These are phyloP conservation scores for Clarireedia sp. DNA, from an alignment of 2,329 filamentous ascomycete genomes.

Conservation along the genomic window DNA sequence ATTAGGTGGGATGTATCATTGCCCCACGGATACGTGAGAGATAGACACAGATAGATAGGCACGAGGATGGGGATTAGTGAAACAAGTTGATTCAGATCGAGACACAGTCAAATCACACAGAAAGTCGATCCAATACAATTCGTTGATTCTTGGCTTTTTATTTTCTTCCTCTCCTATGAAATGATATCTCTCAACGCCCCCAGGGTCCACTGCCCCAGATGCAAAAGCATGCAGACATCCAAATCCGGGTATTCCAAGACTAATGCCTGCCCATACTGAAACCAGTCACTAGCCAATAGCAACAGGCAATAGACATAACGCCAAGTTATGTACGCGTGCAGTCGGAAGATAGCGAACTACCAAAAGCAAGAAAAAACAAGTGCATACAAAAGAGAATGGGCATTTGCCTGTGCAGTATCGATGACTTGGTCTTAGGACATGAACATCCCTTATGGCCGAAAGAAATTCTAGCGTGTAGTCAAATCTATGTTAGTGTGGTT, in stretches of 20 bases:
- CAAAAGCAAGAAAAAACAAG: background rate
- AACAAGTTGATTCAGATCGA: background rate
- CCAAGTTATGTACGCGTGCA: background rate
- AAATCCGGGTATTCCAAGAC: conserved; percentile 6
- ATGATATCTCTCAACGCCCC: background rate
- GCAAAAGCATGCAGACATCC: background rate
- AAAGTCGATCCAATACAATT: background rate
- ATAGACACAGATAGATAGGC: background rate
- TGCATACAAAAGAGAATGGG: background rate
- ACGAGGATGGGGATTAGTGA: background rate
- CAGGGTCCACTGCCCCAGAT: background rate
- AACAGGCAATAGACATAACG: background rate
- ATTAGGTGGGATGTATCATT: background rate
- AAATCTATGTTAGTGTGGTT: conserved; percentile 9
- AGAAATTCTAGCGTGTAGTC: background rate
- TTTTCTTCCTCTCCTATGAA: background rate
- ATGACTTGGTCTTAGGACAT: background rate
- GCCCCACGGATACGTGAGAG: background rate
- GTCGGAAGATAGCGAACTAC: background rate
- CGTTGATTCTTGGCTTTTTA: conserved; percentile 1
- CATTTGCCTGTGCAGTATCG: too few species aligned
- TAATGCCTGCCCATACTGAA: background rate
- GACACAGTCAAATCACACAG: too few species aligned
- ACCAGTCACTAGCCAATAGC: background rate
- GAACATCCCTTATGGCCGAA: background rate